These are phyloP conservation scores for Yamadazyma diddensiae DNA, from an alignment of 1,139 yeast genomes.

Conservation along the genomic window DNA sequence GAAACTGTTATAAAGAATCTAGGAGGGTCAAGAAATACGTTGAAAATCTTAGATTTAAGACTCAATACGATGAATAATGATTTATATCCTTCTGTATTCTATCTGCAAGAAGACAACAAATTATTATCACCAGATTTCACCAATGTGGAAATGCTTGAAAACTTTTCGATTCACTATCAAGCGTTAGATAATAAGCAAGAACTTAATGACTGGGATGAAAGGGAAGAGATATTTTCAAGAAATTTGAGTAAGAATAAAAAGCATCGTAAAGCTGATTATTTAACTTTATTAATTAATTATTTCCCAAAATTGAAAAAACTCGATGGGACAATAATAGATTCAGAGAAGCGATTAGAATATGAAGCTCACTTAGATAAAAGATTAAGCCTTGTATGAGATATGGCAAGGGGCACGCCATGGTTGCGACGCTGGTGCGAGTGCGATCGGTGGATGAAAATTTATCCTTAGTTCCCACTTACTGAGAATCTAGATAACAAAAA, in stretches of 20 bases:
- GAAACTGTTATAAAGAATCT: conserved; percentile 33
- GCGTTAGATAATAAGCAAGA: conserved; percentile 25
- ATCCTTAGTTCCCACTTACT: conserved; percentile 5
- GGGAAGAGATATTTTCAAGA: conserved; percentile 30
- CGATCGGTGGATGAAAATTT: conserved; percentile 9
- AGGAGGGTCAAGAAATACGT: conserved; percentile 26
- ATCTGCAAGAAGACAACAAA: conserved; percentile 33
- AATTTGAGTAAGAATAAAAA: conserved; percentile 22
- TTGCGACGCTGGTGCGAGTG: too few relatives aligned
- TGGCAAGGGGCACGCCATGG: too few relatives aligned
- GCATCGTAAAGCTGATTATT: conserved; percentile 35
- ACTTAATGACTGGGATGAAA: conserved; percentile 32
- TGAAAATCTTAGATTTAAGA: conserved; percentile 46
- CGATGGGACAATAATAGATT: conserved; percentile 31
- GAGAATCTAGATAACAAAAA: conserved; percentile 4
- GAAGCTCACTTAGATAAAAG: conserved; percentile 1
- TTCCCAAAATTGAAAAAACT: conserved; percentile 34
- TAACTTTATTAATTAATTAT: conserved; percentile 34
- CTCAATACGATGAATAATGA: conserved; percentile 49
- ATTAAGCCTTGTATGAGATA: background rate
- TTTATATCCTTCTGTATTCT: conserved; percentile 53
- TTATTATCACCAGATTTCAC: conserved; percentile 39
- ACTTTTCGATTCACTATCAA: conserved; percentile 40
- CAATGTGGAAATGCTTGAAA: conserved; percentile 45
- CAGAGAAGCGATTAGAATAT: conserved; percentile 7